A percentile compares a stretch with the other conserved stretches of the same genome.
phyloP scores from a whole-genome alignment of 1,284 basidiomycete species.

The Stereum hirsutum region DNA sequence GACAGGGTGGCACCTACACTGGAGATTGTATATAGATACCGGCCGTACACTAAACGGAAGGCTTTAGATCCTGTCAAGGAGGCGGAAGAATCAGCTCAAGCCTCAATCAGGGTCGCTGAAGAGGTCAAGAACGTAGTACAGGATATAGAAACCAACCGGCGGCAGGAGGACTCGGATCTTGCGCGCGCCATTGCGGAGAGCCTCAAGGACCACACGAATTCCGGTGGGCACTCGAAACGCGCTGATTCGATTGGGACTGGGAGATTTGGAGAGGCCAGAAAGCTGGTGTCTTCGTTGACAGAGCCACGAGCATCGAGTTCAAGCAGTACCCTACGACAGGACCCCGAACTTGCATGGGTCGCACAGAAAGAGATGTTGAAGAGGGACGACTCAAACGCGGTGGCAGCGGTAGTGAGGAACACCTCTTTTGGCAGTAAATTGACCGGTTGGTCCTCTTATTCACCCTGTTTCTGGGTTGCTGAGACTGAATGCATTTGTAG shows the following conservation, averaged over 20 bases:
- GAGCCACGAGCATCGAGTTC: background rate
- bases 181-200: conserved; percentile 70
- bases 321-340: background rate
- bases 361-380: background rate
- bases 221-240: no score
- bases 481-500: background rate
- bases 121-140: background rate
- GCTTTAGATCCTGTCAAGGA: conserved; percentile 1
- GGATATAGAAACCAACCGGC: background rate
- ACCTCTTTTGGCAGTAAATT: background rate
- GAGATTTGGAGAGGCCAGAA: no score
- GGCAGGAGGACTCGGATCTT: conserved; percentile 39
- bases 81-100: conserved; percentile 2
- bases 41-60: conserved; percentile 24
- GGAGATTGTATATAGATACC: conserved; percentile 35
- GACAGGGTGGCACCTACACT: conserved; percentile 30
- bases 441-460: background rate
- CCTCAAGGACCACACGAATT: conserved; percentile 30
- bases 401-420: background rate
- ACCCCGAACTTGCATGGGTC: conserved; percentile 2
- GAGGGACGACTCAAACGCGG: background rate
- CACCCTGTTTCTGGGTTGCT: background rate
- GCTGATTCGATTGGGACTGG: no score
- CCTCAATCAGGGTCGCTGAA: background rate
- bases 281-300: no score